Evolutionary conservation across 176 grass and related monocot genomes (phyloP).

Genomic region (Puccinellia tenuiflora): DNA sequence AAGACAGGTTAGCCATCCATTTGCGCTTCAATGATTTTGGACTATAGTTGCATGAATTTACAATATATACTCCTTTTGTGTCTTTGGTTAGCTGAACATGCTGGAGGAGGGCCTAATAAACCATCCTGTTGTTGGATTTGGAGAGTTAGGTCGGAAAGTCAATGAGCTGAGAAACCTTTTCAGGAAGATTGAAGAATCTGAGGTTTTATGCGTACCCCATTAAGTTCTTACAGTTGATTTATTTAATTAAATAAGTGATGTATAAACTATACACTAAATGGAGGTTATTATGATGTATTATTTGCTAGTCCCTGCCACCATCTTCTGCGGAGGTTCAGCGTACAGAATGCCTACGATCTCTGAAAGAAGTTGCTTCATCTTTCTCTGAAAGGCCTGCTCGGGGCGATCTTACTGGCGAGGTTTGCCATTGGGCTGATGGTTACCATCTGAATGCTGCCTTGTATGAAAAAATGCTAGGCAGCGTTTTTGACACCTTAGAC

Average conservation of each 20-base stretch:
- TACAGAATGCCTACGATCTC: conserved; percentile 68
- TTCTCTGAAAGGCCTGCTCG: conserved; percentile 86
- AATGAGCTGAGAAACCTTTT: conserved; percentile 86
- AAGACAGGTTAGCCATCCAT: conserved; percentile 68
- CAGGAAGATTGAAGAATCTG: conserved; percentile 95
- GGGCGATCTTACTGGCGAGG: conserved; percentile 89
- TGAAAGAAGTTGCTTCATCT: conserved; percentile 72
- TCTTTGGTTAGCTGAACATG: conserved; percentile 80
- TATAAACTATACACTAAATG: background rate
- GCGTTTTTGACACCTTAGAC: conserved; percentile 92
- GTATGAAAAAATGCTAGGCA: conserved; percentile 89
- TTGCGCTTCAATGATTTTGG: background rate
- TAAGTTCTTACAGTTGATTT: conserved; percentile 15
- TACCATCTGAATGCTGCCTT: conserved; percentile 86
- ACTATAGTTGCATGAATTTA: conserved; percentile 3
- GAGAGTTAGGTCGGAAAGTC: conserved; percentile 79
- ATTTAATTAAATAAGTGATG: conserved; percentile 4
- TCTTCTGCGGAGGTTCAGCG: conserved; percentile 85
- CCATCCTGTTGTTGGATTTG: conserved; percentile 86
- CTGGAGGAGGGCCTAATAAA: conserved; percentile 98
- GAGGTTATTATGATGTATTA: conserved; percentile 17
- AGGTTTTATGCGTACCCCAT: conserved; percentile 53
- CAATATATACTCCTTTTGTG: conserved; percentile 23
- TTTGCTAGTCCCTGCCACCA: conserved; percentile 63
- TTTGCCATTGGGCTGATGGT: conserved; percentile 98